Evolutionary conservation across 108 stramenopile genomes (phyloP), one percentile per base, ranked within the genome.

Genomic region (Chaetoceros tenuissimus): DNA sequence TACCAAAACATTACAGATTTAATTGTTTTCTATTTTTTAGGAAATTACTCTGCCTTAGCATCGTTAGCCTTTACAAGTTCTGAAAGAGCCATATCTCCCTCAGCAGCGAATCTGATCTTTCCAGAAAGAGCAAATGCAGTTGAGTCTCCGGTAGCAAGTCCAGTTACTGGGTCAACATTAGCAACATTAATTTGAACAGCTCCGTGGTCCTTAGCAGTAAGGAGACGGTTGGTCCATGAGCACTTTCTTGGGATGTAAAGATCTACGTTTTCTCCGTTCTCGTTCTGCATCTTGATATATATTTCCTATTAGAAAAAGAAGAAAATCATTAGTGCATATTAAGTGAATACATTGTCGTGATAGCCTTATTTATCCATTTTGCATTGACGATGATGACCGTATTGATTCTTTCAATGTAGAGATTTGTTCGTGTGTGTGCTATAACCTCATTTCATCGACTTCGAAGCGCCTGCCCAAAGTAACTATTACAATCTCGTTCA

Each of bases 171-270:
- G 64, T 97, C 95, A 43, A 97, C 89, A 75, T 95, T 89, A 60
- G 89, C 94, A 49, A 97, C 94, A 85, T 94, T 95, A 64, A 97
- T 87, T 89, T 97, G 94, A 43, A 97, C 85, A 50, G 92, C 75
- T 31, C 87, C 88, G 77, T 94, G 92, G 55, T 97, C 97, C 77
- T 96, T 96, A 60, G 94, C 90, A 52, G 81, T 58, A 63, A 97
- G 71, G 49, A 97, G 66, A 64, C 97, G 80, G 75, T 85, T 95
- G 53, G 97, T 97, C 85, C 87, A 97, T 23, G 93, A 92, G 87
- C 97, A 97, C 71, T 97, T 97, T 70, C 97, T 84, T 58, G 97
- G 97, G 68, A 97, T 85, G 77, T 97, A 97, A 64, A 97, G 84
- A 61, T 97, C 97, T 24, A 97, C 97, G 81, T 90, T 95, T 57